Base-by-base conservation (phyloP, 1,139 yeast genomes). In the Pichia sp. region DNA sequence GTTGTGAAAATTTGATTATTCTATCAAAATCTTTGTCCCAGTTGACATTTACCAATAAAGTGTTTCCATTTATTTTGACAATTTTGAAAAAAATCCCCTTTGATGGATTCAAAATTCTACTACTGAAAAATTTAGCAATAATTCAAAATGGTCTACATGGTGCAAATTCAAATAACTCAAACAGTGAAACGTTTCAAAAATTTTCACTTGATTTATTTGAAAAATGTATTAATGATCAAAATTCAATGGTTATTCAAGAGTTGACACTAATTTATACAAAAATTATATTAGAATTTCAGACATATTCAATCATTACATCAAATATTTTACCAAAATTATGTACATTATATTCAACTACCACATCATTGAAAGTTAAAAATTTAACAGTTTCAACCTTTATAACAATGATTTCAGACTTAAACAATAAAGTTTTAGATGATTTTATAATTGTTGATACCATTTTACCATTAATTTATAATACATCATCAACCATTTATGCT, bases 311-410 rank as follows among this genome's bases (percentile, higher is more conserved):
- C 38, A 75, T 89, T 51, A 89, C 91, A 60, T 84, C 83, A 60
- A 79, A 80, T 19, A 73, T 89, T 19, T 80, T 87, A 65, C 96
- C 96, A 1, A 71, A 81, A 44, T 73, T 90, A 28, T 79, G 89
- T 43, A 78, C 77, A 44, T 79, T 88, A 3, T 91, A 90, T 68
- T 80, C 88, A 43, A 86, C 89, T 45, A 91, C 98, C 0, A 87
- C 95, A 0, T 80, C 93, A 43, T 71, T 90, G 42, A 81, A 87
- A 4, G 87, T 91, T 33, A 90, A 93, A 61, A 72, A 84, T 36
- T 76, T 82, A 16, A 80, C 96, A 3, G 74, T 90, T n/a, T 72
- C 75, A 31, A 75, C 87, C 0, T 84, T 93, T 61, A 76, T 78
- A 28, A 69, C 71, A 47, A 71, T 90, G 62, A 77, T 88, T 16